These are phyloP conservation scores for Aspergillus luchuensis DNA, from an alignment of 2,329 filamentous ascomycete species.

Conservation along the genomic window DNA sequence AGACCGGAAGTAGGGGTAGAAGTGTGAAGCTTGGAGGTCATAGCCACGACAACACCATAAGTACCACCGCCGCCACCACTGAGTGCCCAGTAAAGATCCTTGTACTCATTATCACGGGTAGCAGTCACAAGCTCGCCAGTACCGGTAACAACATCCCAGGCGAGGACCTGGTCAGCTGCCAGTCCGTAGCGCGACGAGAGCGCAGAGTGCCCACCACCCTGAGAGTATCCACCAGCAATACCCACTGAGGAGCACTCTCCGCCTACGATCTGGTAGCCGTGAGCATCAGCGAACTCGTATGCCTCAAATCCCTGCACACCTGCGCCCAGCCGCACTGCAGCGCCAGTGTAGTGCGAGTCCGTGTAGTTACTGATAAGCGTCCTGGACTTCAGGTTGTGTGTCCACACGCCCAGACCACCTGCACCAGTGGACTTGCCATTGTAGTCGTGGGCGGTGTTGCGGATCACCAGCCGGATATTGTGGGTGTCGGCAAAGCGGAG, in stretches of 20 bases:
- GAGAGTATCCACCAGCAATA: conserved; percentile 30
- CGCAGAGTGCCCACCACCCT: conserved; percentile 32
- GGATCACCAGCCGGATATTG: conserved; percentile 51
- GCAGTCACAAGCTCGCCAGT: background rate
- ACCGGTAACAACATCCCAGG: conserved; percentile 19
- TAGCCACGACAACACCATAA: conserved; percentile 16
- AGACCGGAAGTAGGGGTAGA: background rate
- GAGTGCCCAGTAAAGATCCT: conserved; percentile 20
- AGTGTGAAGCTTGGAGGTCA: background rate
- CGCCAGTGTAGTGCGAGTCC: conserved; percentile 3
- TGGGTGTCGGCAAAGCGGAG: conserved; percentile 10
- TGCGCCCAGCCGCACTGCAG: conserved; percentile 30
- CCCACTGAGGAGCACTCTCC: conserved; percentile 21
- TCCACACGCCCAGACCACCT: conserved; percentile 46
- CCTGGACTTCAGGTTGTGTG: conserved; percentile 32
- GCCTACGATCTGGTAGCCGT: conserved; percentile 28
- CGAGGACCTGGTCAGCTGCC: conserved; percentile 27
- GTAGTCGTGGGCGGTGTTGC: conserved; percentile 47
- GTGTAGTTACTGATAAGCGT: background rate
- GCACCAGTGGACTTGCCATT: conserved; percentile 64
- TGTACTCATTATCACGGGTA: conserved; percentile 36
- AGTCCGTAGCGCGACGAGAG: conserved; percentile 30
- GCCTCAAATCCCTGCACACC: conserved; percentile 33
- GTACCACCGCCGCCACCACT: conserved; percentile 20
- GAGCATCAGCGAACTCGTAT: conserved; percentile 26